Conservation (phyloP, 1,139 yeast species). For the Kodamaea sp. region DNA sequence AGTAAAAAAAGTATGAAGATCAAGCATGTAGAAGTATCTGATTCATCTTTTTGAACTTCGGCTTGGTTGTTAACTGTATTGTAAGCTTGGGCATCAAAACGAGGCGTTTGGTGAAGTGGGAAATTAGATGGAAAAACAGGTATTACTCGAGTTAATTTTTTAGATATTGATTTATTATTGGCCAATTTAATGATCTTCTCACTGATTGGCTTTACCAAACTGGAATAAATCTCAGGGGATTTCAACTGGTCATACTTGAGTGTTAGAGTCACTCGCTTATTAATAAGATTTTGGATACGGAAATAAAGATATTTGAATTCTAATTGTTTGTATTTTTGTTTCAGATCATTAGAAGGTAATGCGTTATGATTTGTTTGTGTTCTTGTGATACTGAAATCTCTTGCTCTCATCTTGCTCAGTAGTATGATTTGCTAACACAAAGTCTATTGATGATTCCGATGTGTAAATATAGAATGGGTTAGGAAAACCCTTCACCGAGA, state of each 20-base stretch:
- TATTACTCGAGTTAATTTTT: constrained; percentile 9
- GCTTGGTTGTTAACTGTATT: constrained; percentile 9
- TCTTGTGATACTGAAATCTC: constrained; percentile 10
- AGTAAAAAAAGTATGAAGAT: constrained; percentile 35
- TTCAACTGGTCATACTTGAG: constrained; percentile 55
- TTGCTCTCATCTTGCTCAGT: constrained; percentile 6
- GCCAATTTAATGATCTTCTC: constrained; percentile 27
- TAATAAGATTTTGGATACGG: constrained; percentile 34
- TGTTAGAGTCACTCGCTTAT: constrained; percentile 42
- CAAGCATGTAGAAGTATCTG: constrained; percentile 21
- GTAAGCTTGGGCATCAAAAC: constrained; percentile 17
- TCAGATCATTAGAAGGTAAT: constrained; percentile 1
- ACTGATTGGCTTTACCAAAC: constrained; percentile 50
- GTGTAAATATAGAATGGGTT: no score
- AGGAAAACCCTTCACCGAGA: no score
- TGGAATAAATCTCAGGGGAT: constrained; percentile 50
- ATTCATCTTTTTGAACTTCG: constrained; percentile 11
- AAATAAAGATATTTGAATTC: constrained; percentile 42
- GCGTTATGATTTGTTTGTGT: constrained; percentile 4
- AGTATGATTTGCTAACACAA: no score
- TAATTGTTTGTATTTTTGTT: constrained; percentile 16
- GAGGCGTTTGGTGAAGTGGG: constrained; percentile 17
- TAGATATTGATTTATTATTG: constrained; percentile 13
- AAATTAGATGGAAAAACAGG: constrained; percentile 7
- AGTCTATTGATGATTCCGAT: no score